A percentile compares a stretch with the other conserved stretches of the same genome.
Conservation (phyloP, 768 basidiomycete species). For the Cyclocybe aegerita region DNA sequence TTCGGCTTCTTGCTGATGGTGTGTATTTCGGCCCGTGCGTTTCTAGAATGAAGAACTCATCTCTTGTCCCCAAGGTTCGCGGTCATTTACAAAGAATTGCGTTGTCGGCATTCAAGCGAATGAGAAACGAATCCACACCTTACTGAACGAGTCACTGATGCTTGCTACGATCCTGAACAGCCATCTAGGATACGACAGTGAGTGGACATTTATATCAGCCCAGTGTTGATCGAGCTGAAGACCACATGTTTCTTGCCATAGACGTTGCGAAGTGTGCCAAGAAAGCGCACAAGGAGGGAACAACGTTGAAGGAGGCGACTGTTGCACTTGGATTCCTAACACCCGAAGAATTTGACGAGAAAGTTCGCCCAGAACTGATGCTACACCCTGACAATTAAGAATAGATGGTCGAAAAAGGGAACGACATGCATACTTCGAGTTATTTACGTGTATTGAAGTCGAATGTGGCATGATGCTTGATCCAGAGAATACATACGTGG, state of each 20-base stretch:
- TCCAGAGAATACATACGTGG: slow-evolving; percentile 10
- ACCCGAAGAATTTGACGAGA: slow-evolving; percentile 89
- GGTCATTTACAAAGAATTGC: slow-evolving; percentile 97
- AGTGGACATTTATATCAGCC: slow-evolving; percentile 29
- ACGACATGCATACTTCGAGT: slow-evolving; percentile 16
- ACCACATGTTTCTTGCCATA: slow-evolving; percentile 30
- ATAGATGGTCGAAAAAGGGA: slow-evolving; percentile 12
- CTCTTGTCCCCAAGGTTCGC: slow-evolving; percentile 51
- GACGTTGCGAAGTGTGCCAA: slow-evolving; percentile 98
- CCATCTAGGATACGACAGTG: slow-evolving; percentile 95
- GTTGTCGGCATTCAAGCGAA: slow-evolving; percentile 96
- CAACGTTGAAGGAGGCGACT: slow-evolving; percentile 93
- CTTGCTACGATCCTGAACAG: slow-evolving; percentile 96
- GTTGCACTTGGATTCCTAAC: slow-evolving; percentile 84
- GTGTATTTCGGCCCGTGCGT: slow-evolving; percentile 20
- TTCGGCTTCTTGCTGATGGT: slow-evolving; percentile 92
- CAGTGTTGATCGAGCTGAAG: slow-evolving; percentile 5
- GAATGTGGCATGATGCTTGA: slow-evolving; percentile 15
- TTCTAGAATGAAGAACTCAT: slow-evolving; percentile 10
- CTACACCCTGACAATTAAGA: slow-evolving; percentile 56
- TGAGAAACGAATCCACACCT: slow-evolving; percentile 84
- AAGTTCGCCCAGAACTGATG: slow-evolving; percentile 93
- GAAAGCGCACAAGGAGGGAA: slow-evolving; percentile 99
- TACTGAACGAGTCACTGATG: slow-evolving; percentile 96
- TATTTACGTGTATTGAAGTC: slow-evolving; percentile 21